Base-by-base conservation (phyloP, 1,284 basidiomycete species). In the Papiliotrema flavescens region DNA sequence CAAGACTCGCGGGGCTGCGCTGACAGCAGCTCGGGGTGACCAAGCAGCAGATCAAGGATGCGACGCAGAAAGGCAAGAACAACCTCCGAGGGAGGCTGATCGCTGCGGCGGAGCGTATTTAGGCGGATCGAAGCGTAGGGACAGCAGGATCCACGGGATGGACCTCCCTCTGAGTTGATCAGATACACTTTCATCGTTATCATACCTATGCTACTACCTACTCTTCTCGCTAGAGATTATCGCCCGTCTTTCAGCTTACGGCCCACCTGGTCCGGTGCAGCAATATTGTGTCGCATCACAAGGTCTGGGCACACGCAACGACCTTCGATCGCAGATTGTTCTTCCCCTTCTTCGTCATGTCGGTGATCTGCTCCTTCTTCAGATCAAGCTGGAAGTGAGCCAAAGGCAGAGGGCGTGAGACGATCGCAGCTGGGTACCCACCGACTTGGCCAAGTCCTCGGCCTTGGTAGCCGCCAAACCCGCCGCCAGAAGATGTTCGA, bases 41-140 rank as follows among this genome's bases (percentile, higher is more conserved):
- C 37, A 49, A 37, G n/a, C 47, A 49, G 47, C 47, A 49, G 34
- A 20, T 49, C 22, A 23, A 14, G 14, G 47, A 49, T 23, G 47
- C 47, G 17, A 49, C 47, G 36, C 34, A 49, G 36, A 49, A 40
- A 14, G 47, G 47, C 3, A 49, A 49, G 47, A 49, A 49, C 37
- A 49, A 49, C 24, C 19, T 49, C 9, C 34, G 47, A 40, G 35
- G 3, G 20, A 49, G 24, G 37, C 5, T 49, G 13, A 49, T 49
- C 23, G 37, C 34, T 32, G 28, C 28, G 28, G 28, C 28, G 28
- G 28, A 32, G 28, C 28, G 28, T 11, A 11, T 32, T 11, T 32
- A 32, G 28, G 28, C 28, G n/a, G n/a, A n/a, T n/a, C n/a, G n/a
- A n/a, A n/a, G n/a, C n/a, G n/a, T n/a, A n/a, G n/a, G n/a, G n/a